A percentile compares a stretch with the other conserved stretches of the same genome.
phyloP scores from a whole-genome alignment of 768 basidiomycete genomes.

The Lentinula detonsa region DNA sequence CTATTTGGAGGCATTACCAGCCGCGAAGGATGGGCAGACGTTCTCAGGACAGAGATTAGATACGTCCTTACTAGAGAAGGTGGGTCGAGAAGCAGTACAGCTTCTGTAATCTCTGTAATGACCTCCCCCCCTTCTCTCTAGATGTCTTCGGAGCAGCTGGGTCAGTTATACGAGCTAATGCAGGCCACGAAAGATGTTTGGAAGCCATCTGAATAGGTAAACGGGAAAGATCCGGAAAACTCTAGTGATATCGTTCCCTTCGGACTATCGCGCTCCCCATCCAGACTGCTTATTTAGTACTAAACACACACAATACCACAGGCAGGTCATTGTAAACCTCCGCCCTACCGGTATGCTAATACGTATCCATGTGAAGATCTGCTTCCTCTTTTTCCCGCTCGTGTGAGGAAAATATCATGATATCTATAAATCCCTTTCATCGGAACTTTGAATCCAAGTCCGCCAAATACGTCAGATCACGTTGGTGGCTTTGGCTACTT shows the following conservation, averaged over 20 bases:
- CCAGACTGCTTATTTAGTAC: too few relatives aligned
- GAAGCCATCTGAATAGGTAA: slow-evolving; percentile 42
- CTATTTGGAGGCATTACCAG: slow-evolving; percentile 74
- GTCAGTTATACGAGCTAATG: slow-evolving; percentile 94
- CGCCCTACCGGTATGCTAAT: not conserved
- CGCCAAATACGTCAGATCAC: slow-evolving; percentile 1
- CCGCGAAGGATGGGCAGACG: slow-evolving; percentile 31
- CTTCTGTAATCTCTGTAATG: not conserved
- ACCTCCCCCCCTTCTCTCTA: slow-evolving; percentile 19
- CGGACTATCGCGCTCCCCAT: too few relatives aligned
- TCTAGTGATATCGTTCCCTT: not conserved
- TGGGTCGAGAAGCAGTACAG: slow-evolving; percentile 18
- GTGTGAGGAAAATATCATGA: not conserved
- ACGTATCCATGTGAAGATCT: not conserved
- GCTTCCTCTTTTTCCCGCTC: not conserved
- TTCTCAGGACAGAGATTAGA: slow-evolving; percentile 70
- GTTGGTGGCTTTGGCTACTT: not conserved
- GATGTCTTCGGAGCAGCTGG: slow-evolving; percentile 90
- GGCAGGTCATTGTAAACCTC: not conserved
- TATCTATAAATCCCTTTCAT: not conserved
- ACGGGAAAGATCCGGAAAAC: not conserved
- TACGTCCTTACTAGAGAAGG: slow-evolving; percentile 71
- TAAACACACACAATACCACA: not conserved
- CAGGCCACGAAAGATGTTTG: slow-evolving; percentile 84
- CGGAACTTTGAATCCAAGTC: not conserved